A percentile compares a stretch with the other conserved stretches of the same genome.
These are phyloP conservation scores for Populus nigra DNA, from an alignment of 345 rosid genomes.

Conservation along the genomic window DNA sequence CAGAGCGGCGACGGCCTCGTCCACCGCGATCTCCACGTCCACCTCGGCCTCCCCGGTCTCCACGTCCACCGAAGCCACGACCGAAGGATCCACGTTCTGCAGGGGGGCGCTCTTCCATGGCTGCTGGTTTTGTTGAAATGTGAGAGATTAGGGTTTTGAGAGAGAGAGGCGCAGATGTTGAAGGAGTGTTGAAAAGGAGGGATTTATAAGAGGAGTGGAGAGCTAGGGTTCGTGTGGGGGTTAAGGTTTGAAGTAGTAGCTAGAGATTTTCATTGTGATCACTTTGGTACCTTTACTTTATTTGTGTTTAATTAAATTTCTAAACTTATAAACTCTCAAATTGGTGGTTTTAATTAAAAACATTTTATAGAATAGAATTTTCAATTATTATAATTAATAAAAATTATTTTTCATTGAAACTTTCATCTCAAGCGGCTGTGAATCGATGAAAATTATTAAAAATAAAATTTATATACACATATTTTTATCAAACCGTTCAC, in stretches of 20 bases:
- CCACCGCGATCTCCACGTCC: conserved; percentile 5
- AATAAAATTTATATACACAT: no score
- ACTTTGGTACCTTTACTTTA: neutral
- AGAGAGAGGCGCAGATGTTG: neutral
- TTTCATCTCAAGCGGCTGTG: no score
- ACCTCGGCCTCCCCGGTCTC: neutral
- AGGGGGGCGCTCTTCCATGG: neutral
- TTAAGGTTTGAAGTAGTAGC: neutral
- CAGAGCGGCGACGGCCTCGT: conserved; percentile 46
- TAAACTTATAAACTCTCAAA: neutral
- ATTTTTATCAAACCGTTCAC: no score
- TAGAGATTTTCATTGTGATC: neutral
- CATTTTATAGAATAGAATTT: no score
- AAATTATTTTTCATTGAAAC: no score
- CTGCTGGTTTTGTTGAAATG: neutral
- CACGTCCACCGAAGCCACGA: conserved; percentile 46
- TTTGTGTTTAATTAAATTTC: no score
- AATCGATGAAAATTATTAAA: no score
- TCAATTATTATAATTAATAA: no score
- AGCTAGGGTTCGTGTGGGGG: neutral
- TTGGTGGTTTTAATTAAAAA: no score
- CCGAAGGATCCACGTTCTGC: neutral
- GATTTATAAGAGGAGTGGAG: neutral
- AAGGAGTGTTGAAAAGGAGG: neutral
- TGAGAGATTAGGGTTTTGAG: neutral